Evolutionary conservation across 306 rosid species (phyloP).

Genomic region (Cucurbita maxima): DNA sequence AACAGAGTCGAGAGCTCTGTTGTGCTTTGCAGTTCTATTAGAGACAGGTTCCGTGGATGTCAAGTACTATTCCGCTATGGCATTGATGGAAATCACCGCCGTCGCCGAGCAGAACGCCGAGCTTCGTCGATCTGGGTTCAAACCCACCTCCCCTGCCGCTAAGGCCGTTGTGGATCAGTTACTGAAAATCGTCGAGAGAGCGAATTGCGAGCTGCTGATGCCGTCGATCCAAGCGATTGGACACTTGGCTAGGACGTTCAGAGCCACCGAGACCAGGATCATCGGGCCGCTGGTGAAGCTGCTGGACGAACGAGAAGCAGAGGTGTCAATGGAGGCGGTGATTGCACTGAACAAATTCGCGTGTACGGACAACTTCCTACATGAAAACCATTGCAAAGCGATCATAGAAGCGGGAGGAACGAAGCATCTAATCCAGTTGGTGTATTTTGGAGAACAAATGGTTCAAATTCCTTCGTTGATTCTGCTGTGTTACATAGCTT

Average conservation of each 20-base stretch:
- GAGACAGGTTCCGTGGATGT: conserved; percentile 50
- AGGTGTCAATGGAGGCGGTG: conserved; percentile 31
- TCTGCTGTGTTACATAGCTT: conserved; percentile 39
- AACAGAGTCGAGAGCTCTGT: conserved; percentile 58
- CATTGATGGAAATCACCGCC: conserved; percentile 55
- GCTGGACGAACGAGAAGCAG: conserved; percentile 46
- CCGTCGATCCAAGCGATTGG: conserved; percentile 43
- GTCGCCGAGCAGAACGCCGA: conserved; percentile 46
- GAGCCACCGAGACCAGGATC: conserved; percentile 53
- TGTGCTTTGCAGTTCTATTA: conserved; percentile 54
- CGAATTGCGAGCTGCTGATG: conserved; percentile 24
- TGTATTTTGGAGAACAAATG: conserved; percentile 50
- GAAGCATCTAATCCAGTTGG: conserved; percentile 49
- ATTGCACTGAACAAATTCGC: conserved; percentile 51
- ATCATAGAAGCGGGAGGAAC: conserved; percentile 55
- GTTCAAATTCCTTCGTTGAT: conserved; percentile 42
- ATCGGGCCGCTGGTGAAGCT: conserved; percentile 46
- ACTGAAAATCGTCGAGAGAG: conserved; percentile 28
- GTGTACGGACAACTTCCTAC: conserved; percentile 45
- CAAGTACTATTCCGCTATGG: conserved; percentile 33
- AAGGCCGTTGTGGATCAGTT: conserved; percentile 53
- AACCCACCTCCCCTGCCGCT: conserved; percentile 64
- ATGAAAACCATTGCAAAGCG: conserved; percentile 62
- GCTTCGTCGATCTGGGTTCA: conserved; percentile 56
- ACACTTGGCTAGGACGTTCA: conserved; percentile 53